Base-by-base conservation (phyloP, 176 grass and related monocot species). In the Themeda triandra region DNA sequence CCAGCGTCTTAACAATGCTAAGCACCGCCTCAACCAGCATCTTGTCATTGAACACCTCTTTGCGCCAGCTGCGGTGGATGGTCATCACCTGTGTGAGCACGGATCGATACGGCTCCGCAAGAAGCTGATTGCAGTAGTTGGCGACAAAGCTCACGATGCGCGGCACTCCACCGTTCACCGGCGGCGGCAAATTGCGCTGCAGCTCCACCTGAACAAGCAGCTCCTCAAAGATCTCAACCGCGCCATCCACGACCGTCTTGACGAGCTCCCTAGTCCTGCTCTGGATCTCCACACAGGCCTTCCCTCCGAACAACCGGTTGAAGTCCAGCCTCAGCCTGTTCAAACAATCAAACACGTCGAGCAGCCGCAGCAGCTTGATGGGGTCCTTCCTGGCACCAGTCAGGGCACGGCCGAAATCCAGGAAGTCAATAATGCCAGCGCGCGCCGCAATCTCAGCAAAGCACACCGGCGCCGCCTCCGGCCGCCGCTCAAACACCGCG, bases 61-160 rank as follows among this genome's bases (percentile, higher is more conserved):
- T 90, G 82, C 80, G 92, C 94, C 94, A 96, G 91, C 94, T 96
- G 32, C 84, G 84, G 69, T 96, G 91, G 63, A 96, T 96, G 81
- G 83, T 80, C 35, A 96, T 44, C 40, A 96, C 91, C 56, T 96
- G 94, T 3, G 81, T 91, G 0, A 96, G 83, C 79, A 86, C 84
- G 7, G 87, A 46, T 29, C 84, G 23, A 63, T 96, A 96, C 27
- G 73, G 77, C 19, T 96, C 87, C 7, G 65, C 80, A 0, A 96
- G 91, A 60, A 96, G 91, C 32, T 88, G 89, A 80, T 96, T 96
- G 69, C 94, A 96, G 77, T 96, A 96, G 1, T 78, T 88, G 23
- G 89, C 86, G 13, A 93, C 81, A 46, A 96, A 93, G 85, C 86
- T 88, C 39, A 93, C 89, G 0, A 96, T 71, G 32, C 87, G 80